A percentile compares a stretch with the other conserved stretches of the same genome.
Conservation (phyloP, 345 rosid species). For the Salix suchowensis region DNA sequence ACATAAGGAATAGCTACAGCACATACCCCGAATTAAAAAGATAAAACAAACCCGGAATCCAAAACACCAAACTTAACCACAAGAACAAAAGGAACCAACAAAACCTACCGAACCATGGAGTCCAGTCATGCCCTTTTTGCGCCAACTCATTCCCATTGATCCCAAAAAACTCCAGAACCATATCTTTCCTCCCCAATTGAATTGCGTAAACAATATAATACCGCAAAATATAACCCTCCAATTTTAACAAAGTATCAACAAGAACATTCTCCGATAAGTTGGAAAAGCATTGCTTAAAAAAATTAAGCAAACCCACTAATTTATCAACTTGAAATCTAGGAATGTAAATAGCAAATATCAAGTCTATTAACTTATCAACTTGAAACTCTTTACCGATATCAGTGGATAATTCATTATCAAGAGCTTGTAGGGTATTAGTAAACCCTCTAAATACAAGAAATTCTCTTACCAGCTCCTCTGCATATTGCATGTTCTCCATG, state of each 20-base stretch:
- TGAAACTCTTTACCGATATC: conserved; percentile 65
- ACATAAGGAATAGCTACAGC: conserved; percentile 57
- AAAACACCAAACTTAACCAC: background rate
- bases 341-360: conserved; percentile 52
- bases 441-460: conserved; percentile 67
- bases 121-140: conserved; percentile 46
- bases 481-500: conserved; percentile 70
- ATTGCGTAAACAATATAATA: conserved; percentile 46
- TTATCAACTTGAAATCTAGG: conserved; percentile 54
- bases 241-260: conserved; percentile 36
- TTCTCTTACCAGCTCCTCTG: conserved; percentile 66
- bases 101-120: conserved; percentile 62
- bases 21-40: background rate
- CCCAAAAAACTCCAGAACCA: conserved; percentile 51
- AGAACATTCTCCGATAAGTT: conserved; percentile 33
- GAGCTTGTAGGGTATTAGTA: conserved; percentile 51
- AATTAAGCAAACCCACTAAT: conserved; percentile 40
- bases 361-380: conserved; percentile 50
- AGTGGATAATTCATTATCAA: conserved; percentile 49
- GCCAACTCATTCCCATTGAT: conserved; percentile 49
- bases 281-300: conserved; percentile 55
- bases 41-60: background rate
- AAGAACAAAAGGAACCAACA: background rate
- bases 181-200: conserved; percentile 46
- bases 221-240: conserved; percentile 49